A percentile compares a stretch with the other conserved stretches of the same genome.
Conservation (phyloP, 345 rosid species). For the Linum trigynum region DNA sequence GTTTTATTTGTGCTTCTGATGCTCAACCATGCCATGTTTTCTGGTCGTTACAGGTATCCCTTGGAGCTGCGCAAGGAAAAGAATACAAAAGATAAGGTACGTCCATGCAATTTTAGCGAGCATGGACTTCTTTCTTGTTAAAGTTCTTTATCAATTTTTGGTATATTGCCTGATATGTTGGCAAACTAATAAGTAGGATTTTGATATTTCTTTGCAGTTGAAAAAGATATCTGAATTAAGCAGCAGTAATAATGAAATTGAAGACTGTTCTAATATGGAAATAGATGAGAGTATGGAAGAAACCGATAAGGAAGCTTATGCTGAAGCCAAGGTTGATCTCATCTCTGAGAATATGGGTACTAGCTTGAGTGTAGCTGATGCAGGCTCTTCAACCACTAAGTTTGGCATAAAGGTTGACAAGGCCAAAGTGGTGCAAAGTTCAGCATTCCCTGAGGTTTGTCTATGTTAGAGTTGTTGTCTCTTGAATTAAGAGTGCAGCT, state of each 20-base stretch:
- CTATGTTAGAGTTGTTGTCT: constrained; percentile 6
- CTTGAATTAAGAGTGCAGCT: background rate
- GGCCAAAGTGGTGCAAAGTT: constrained; percentile 38
- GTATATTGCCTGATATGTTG: background rate
- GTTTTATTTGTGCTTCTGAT: background rate
- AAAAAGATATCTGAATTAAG: constrained; percentile 44
- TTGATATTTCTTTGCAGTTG: constrained; percentile 37
- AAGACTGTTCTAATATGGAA: constrained; percentile 27
- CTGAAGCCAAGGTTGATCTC: constrained; percentile 36
- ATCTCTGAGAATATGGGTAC: constrained; percentile 41
- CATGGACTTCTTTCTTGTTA: background rate
- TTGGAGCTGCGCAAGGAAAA: constrained; percentile 87
- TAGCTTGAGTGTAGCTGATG: constrained; percentile 27
- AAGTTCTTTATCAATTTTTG: background rate
- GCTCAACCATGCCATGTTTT: background rate
- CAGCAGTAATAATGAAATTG: constrained; percentile 28
- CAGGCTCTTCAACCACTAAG: constrained; percentile 23
- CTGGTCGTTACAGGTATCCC: constrained; percentile 60
- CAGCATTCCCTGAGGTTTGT: constrained; percentile 67
- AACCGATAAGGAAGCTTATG: constrained; percentile 32
- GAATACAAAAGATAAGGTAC: constrained; percentile 82
- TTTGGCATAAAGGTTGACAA: constrained; percentile 34
- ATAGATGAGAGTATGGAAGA: constrained; percentile 22
- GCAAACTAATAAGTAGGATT: constrained; percentile 5
- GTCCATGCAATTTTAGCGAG: background rate